Conservation (phyloP, 306 rosid genomes). For the Lathyrus oleraceus region DNA sequence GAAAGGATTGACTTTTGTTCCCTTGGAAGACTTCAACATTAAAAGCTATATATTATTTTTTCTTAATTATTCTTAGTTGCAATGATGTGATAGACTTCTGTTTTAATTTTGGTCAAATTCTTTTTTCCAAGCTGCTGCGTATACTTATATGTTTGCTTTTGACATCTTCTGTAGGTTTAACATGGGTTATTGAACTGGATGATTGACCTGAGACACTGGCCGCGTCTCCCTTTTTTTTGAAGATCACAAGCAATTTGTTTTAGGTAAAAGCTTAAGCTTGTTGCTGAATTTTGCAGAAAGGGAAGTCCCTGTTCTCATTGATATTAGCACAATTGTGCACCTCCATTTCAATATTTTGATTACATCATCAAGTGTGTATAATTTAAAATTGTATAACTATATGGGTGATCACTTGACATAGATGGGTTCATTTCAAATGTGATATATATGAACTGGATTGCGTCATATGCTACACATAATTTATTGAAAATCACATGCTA, state of each 20-base stretch:
- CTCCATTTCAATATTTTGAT: constrained; percentile 38
- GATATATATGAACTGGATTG: constrained; percentile 28
- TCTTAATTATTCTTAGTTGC: background rate
- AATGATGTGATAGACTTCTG: background rate
- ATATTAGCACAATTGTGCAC: constrained; percentile 45
- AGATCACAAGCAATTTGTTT: constrained; percentile 21
- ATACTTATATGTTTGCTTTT: background rate
- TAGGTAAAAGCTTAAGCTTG: constrained; percentile 29
- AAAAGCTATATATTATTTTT: background rate
- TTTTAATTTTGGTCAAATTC: constrained; percentile 14
- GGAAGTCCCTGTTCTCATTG: constrained; percentile 33
- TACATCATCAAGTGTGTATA: constrained; percentile 30
- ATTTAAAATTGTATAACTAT: constrained; percentile 41
- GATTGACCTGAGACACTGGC: constrained; percentile 41
- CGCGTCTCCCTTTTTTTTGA: constrained; percentile 7
- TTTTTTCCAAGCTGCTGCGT: background rate
- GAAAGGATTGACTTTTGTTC: background rate
- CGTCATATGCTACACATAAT: constrained; percentile 9
- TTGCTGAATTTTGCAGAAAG: constrained; percentile 32
- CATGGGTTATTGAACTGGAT: constrained; percentile 64
- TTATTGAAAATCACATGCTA: background rate
- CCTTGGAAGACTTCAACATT: background rate
- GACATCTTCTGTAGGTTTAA: constrained; percentile 52
- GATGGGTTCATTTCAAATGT: constrained; percentile 16
- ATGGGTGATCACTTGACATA: constrained; percentile 26